A percentile compares a stretch with the other conserved stretches of the same genome.
phyloP scores from a whole-genome alignment of 2,329 filamentous ascomycete genomes.

The Laburnicola sp. region DNA sequence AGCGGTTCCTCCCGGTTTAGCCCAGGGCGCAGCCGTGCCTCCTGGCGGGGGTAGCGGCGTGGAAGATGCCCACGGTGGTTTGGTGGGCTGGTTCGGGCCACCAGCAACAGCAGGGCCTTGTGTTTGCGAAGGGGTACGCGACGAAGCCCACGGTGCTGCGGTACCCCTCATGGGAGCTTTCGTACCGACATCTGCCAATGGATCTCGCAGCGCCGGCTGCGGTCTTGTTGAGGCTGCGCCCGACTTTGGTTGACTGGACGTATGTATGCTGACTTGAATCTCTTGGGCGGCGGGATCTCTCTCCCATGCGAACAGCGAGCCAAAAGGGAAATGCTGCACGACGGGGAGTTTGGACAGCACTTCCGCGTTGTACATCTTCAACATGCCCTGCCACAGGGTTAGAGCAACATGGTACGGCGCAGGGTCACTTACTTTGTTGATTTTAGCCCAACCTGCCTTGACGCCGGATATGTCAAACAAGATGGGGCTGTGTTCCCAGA shows the following conservation, averaged over 20 bases:
- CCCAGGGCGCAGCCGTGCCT: conserved; percentile 33
- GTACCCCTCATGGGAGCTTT: conserved; percentile 17
- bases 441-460: conserved; percentile 89
- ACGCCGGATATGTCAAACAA: conserved; percentile 94
- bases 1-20: conserved; percentile 16
- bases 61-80: conserved; percentile 35
- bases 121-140: conserved; percentile 11
- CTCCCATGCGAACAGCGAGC: conserved; percentile 55
- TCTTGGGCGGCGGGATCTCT: conserved; percentile 46
- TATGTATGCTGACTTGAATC: conserved; percentile 41
- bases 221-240: conserved; percentile 23
- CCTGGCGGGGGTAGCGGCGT: conserved; percentile 22
- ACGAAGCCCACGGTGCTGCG: conserved; percentile 32
- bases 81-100: conserved; percentile 39
- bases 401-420: conserved; percentile 4
- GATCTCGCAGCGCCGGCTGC: conserved; percentile 29
- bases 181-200: conserved; percentile 23
- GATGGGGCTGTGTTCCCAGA: conserved; percentile 92
- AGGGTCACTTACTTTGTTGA: conserved; percentile 63
- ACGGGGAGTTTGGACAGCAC: conserved; percentile 96
- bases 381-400: conserved; percentile 70
- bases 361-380: conserved; percentile 99
- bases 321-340: conserved; percentile 80
- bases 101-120: conserved; percentile 22
- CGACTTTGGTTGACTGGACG: conserved; percentile 40